These are phyloP conservation scores for Solanum piurae DNA, from an alignment of 257 asterid species.

Conservation along the genomic window DNA sequence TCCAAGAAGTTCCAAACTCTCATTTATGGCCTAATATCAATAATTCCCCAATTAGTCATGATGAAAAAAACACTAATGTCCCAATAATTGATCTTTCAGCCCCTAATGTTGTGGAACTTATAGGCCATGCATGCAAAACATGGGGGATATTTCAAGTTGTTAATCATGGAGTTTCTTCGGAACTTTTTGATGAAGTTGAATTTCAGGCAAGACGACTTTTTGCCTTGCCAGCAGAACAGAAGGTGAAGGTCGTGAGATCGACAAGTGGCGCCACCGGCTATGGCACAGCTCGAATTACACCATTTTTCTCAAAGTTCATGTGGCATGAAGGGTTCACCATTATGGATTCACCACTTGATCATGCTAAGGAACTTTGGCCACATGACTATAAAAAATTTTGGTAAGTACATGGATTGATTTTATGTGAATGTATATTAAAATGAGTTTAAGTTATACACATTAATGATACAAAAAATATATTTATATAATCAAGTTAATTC, in stretches of 20 bases:
- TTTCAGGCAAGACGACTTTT: conserved; percentile 37
- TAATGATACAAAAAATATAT: neutral
- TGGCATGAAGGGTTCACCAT: conserved; percentile 93
- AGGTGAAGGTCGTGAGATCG: conserved; percentile 5
- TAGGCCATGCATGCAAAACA: conserved; percentile 41
- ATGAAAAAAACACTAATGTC: neutral
- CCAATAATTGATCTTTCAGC: conserved; percentile 39
- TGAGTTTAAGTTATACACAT: neutral
- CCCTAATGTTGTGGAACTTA: conserved; percentile 30
- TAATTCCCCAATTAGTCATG: neutral
- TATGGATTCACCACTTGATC: conserved; percentile 51
- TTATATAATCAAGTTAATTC: neutral
- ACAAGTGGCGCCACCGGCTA: conserved; percentile 60
- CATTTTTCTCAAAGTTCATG: conserved; percentile 48
- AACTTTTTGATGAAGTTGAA: conserved; percentile 38
- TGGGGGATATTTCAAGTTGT: conserved; percentile 68
- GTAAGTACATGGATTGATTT: conserved; percentile 31
- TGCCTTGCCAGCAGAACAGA: conserved; percentile 24
- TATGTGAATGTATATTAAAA: neutral
- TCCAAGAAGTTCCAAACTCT: conserved; percentile 42
- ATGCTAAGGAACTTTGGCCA: conserved; percentile 77
- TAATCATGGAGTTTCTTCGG: conserved; percentile 37
- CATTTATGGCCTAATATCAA: conserved; percentile 34
- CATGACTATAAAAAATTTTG: conserved; percentile 33
- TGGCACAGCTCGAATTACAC: conserved; percentile 59